phyloP scores from a whole-genome alignment of 78 protist genomes.

The Speleostelium caveatum region DNA sequence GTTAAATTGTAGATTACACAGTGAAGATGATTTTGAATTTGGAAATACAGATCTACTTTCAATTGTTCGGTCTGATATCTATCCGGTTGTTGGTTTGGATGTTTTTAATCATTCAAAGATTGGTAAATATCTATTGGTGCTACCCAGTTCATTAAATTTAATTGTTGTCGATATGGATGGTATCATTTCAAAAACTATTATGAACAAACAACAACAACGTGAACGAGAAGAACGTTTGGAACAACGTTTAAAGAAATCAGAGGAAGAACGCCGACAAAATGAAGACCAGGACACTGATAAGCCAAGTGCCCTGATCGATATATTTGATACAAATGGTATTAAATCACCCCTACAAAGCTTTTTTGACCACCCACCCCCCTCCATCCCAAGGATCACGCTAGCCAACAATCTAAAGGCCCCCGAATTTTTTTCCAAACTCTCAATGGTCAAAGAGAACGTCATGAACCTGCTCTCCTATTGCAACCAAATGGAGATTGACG shows the following conservation, averaged over 20 bases:
- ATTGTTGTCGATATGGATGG: constrained; percentile 53
- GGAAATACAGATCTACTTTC: constrained; percentile 10
- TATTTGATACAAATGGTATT: neutral
- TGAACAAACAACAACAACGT: neutral
- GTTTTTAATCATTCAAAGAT: constrained; percentile 19
- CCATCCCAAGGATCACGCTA: neutral
- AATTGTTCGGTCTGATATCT: neutral
- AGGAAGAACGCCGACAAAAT: neutral
- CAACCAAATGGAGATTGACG: constrained; percentile 8
- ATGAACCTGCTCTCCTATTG: neutral
- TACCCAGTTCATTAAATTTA: constrained; percentile 16
- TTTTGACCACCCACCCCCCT: constrained; percentile 6
- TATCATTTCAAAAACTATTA: neutral
- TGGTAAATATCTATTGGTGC: constrained; percentile 31
- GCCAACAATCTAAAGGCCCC: neutral
- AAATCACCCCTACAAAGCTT: constrained; percentile 14
- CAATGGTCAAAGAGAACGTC: neutral
- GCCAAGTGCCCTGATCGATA: neutral
- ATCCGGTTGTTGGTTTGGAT: constrained; percentile 36
- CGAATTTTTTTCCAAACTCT: neutral
- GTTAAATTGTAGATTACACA: neutral
- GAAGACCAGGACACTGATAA: neutral
- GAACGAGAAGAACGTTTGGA: neutral
- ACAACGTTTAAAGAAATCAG: neutral
- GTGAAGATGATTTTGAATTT: neutral